Base-by-base conservation (phyloP, 1,284 basidiomycete genomes). In the Testicularia cyperi region DNA sequence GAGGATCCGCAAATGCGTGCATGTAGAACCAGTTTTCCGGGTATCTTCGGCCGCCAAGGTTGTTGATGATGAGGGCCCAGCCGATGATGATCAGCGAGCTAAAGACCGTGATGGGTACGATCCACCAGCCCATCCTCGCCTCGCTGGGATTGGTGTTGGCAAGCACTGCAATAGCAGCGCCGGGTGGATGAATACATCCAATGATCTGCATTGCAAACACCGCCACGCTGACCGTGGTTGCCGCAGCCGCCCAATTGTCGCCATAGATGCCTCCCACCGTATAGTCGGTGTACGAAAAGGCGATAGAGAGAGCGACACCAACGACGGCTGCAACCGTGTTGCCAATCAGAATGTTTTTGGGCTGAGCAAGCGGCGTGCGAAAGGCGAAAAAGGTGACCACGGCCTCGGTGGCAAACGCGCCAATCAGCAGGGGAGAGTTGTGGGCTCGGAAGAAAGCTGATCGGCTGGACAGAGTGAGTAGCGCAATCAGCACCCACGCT, bases 1-100 rank as follows among this genome's bases (percentile, higher is more conserved):
- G 58, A 15, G 48, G 46, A 18, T 63, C 41, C 3, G 30, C 29
- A 24, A 63, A 52, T 0, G 53, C 58, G 7, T 48, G 30, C 13
- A 13, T 16, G 33, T 63, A 63, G 18, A 63, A 42, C 53, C 53
- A 63, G 26, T 63, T 56, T n/a, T 51, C 53, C 3, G 58, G 58
- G 22, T 52, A 63, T 18, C 58, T 47, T 34, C 58, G 49, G 0
- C 48, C 53, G 5, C 47, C 58, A 10, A 56, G 5, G 40, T 74
- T 70, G 42, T 74, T 74, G 52, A 72, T 38, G n/a, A 74, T 13
- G 19, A 74, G 14, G 5, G 67, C 68, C 69, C 69, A 74, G 0
- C 47, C 71, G 6, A 74, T 53, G 22, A 72, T 60, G 30, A 74
- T 61, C 12, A 47, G 38, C 19, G 38, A 38, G 8, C 36, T 38